Percentiles rank a stretch among this genome's conserved stretches.
These are phyloP conservation scores for Peniophora sp. DNA, from an alignment of 1,284 basidiomycete genomes.

Conservation along the genomic window DNA sequence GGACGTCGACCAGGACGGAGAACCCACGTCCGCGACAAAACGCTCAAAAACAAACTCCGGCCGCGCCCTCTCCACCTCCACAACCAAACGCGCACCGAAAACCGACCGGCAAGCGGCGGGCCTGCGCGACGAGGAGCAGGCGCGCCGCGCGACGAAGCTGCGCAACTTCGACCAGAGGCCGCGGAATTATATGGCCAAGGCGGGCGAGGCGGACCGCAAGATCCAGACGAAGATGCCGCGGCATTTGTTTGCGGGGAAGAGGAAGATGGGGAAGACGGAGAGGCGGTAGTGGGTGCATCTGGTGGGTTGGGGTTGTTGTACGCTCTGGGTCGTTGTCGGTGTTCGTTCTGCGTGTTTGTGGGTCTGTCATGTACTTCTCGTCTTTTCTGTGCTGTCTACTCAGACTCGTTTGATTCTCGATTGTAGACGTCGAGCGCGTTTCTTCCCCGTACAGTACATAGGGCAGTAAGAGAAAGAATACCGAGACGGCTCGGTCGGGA, in stretches of 20 bases:
- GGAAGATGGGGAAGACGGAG: slow-evolving; percentile 81
- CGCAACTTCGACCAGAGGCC: slow-evolving; percentile 80
- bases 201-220: slow-evolving; percentile 81
- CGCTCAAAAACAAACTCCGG: slow-evolving; percentile 58
- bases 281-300: slow-evolving; percentile 43
- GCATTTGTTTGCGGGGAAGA: slow-evolving; percentile 84
- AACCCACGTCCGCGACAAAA: slow-evolving; percentile 47
- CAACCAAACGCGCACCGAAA: slow-evolving; percentile 51
- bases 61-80: slow-evolving; percentile 37
- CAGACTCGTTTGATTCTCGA: slow-evolving; percentile 65
- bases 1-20: slow-evolving; percentile 53
- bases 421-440: too few species aligned
- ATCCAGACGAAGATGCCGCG: slow-evolving; percentile 81
- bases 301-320: neutral
- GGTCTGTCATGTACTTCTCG: too few species aligned
- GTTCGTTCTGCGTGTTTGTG: too few species aligned
- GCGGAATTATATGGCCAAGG: slow-evolving; percentile 82
- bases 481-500: too few species aligned
- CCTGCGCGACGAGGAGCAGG: slow-evolving; percentile 76
- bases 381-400: neutral
- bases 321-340: too few species aligned
- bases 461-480: too few species aligned
- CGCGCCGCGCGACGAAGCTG: slow-evolving; percentile 68
- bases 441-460: too few species aligned
- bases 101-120: slow-evolving; percentile 75